These are phyloP conservation scores for Gracilariopsis chorda DNA, from an alignment of 23 red algal genomes.

Conservation along the genomic window DNA sequence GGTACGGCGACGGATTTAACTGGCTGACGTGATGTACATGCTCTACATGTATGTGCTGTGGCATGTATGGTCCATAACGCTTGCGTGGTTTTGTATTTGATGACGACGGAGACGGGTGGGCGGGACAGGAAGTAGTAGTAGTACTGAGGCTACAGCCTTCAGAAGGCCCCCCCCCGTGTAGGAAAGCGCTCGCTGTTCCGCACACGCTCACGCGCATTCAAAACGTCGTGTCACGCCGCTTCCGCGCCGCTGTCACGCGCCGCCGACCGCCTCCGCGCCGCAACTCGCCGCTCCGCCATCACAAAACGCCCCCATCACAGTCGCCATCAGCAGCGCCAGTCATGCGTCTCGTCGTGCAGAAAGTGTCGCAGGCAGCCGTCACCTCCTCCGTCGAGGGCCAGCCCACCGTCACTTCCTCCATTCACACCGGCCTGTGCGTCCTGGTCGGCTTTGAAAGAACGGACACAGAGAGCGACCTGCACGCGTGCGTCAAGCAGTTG, in stretches of 20 bases:
- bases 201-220: no score
- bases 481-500: slow-evolving; percentile 9
- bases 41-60: no score
- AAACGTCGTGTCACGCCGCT: neutral
- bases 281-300: neutral
- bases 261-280: neutral
- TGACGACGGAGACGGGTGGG: no score
- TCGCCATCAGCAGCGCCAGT: neutral
- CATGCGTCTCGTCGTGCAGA: slow-evolving; percentile 63
- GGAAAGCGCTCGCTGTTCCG: no score
- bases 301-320: neutral
- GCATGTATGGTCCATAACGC: no score
- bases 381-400: slow-evolving; percentile 13
- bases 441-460: slow-evolving; percentile 54
- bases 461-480: slow-evolving; percentile 5
- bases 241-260: no score
- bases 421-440: slow-evolving; percentile 24
- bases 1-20: no score
- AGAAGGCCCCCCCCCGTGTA: no score
- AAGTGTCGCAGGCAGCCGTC: slow-evolving; percentile 46
- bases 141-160: no score
- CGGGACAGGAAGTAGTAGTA: no score
- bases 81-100: no score
- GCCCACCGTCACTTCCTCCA: slow-evolving; percentile 30
- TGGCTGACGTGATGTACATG: no score